Base-by-base conservation (phyloP, 1,284 basidiomycete genomes). In the Rhizopogon hawkerae region DNA sequence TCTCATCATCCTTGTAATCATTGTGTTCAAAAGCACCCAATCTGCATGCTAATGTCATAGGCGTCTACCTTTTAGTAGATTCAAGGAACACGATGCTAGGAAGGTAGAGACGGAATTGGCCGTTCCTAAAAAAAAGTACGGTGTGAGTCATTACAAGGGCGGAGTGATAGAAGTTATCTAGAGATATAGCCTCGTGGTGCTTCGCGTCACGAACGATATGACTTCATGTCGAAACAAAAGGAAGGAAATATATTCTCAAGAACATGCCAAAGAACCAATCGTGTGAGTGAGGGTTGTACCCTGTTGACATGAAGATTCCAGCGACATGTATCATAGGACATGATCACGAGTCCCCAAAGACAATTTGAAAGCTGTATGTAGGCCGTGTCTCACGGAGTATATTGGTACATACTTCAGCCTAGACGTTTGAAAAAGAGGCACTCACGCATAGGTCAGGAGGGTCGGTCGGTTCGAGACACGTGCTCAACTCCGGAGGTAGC, bases 211-310 rank as follows among this genome's bases (percentile, higher is more conserved):
- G 29, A n/a, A 3, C 13, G 11, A 11, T 24, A 50, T 38, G 47
- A 38, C 47, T 49, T 49, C 47, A 38, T 49, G 18, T 21, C 26
- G 44, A 47, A 46, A 23, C 18, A 16, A 44, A 29, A 16, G 42
- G 4, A 42, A 13, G 37, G 21, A 11, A 21, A 4, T 14, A 11
- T 24, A 24, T 35, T 48, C 29, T 10, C 23, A 26, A 36, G 14
- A 23, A 21, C 16, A 38, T 37, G 23, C 36, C 26, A 36, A 48
- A 31, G 6, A 49, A 29, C 31, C 23, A 21, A 34, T 26, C 48
- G 34, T 50, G 48, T 23, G 24, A 10, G 24, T 26, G 38, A 26
- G 29, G 8, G 24, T 7, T 29, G 6, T 7, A 7, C 35, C 33
- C 35, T 13, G 41, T 43, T 43, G 41, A 10, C 13, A 8, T 10